Evolutionary conservation across 331 rosid species (phyloP).

Genomic region (Quercus lobata): DNA sequence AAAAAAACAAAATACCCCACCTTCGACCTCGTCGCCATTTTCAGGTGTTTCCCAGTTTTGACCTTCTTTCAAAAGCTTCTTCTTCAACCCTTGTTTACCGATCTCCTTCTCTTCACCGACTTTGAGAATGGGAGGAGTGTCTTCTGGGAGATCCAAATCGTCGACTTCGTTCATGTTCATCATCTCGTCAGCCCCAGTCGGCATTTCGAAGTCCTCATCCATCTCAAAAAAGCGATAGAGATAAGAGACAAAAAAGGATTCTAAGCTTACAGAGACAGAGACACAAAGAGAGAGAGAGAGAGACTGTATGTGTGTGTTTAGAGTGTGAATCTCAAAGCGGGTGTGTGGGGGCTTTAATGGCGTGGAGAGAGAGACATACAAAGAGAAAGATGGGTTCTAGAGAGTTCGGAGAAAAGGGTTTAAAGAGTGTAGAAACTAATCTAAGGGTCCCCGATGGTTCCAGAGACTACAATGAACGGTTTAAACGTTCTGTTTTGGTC

Average conservation of each 20-base stretch:
- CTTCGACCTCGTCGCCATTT: conserved; percentile 87
- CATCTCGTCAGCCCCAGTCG: conserved; percentile 38
- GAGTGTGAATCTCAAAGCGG: too few relatives aligned
- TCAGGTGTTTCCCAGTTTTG: conserved; percentile 82
- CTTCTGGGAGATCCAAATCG: conserved; percentile 66
- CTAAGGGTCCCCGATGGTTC: conserved; percentile 21
- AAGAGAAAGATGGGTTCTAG: not conserved
- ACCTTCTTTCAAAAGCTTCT: conserved; percentile 86
- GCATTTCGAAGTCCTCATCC: conserved; percentile 75
- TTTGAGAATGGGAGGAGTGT: conserved; percentile 30
- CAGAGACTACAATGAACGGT: not conserved
- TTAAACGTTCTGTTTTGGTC: too few relatives aligned
- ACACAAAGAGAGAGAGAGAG: not conserved
- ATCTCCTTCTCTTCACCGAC: conserved; percentile 92
- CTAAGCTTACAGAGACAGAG: not conserved
- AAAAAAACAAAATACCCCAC: conserved; percentile 10
- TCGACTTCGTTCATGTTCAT: conserved; percentile 63
- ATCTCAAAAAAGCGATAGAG: conserved; percentile 16
- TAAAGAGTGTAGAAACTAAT: not conserved
- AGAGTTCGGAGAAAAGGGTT: not conserved
- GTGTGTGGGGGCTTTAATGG: not conserved
- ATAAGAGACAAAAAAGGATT: not conserved
- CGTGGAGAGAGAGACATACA: not conserved
- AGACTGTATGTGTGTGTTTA: too few relatives aligned
- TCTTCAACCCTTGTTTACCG: conserved; percentile 75